These are phyloP conservation scores for Neurospora sp. DNA, from an alignment of 495 filamentous ascomycete species.

Conservation along the genomic window DNA sequence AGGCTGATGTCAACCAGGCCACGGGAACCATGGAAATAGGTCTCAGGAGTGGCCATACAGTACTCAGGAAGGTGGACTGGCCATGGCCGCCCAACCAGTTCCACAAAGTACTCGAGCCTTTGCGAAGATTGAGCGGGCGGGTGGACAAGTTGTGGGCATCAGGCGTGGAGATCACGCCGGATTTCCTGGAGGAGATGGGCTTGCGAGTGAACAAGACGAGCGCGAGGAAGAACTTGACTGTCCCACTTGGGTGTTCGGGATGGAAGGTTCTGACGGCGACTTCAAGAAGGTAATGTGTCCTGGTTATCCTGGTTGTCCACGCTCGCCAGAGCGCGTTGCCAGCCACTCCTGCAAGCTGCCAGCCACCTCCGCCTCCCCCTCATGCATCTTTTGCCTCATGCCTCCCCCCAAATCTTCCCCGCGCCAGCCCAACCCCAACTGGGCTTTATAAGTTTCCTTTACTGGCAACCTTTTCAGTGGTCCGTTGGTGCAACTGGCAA, in stretches of 20 bases:
- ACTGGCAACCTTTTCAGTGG: not conserved
- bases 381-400: too few species aligned
- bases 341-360: not conserved
- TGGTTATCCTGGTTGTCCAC: not conserved
- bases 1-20: not conserved
- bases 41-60: not conserved
- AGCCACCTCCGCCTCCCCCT: not conserved
- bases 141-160: not conserved
- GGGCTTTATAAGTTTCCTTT: not conserved
- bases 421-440: not conserved
- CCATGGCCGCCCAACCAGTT: not conserved
- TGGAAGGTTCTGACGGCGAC: not conserved
- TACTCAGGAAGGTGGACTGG: not conserved
- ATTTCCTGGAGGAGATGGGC: slow-evolving; percentile 8
- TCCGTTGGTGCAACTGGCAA: not conserved
- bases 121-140: not conserved
- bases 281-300: not conserved
- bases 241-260: slow-evolving; percentile 7
- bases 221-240: slow-evolving; percentile 53
- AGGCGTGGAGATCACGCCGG: not conserved
- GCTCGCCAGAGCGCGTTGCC: not conserved
- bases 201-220: slow-evolving; percentile 62
- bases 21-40: not conserved
- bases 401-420: not conserved
- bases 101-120: not conserved